Conservation (phyloP, 139 green algal genomes). For the Chlamydomonas sphaeroides region DNA sequence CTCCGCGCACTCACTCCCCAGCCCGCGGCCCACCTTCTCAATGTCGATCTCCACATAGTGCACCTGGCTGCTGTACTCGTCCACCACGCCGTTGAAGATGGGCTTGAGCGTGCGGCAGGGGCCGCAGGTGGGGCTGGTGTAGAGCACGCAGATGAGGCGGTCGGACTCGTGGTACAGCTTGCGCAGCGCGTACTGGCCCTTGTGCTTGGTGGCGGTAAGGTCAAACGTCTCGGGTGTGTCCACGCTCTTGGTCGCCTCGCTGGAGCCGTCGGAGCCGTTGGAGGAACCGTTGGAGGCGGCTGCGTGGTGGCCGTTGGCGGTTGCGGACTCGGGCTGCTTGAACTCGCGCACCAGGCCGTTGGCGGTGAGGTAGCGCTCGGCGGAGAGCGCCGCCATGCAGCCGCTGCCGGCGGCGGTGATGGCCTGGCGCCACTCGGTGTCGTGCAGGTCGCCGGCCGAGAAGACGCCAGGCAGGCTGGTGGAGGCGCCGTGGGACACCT, state of each 20-base stretch:
- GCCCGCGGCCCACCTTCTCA: background rate
- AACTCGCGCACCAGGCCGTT: slow-evolving; percentile 66
- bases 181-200: slow-evolving; percentile 93
- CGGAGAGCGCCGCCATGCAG: slow-evolving; percentile 93
- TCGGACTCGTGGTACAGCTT: slow-evolving; percentile 97
- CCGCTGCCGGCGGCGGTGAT: slow-evolving; percentile 96
- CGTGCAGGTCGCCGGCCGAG: slow-evolving; percentile 93
- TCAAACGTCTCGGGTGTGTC: slow-evolving; percentile 76
- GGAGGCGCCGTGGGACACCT: slow-evolving; percentile 71
- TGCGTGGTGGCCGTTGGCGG: background rate
- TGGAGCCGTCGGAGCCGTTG: background rate
- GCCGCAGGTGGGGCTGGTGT: slow-evolving; percentile 82
- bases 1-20: too few relatives aligned
- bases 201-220: slow-evolving; percentile 72
- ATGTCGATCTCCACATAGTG: slow-evolving; percentile 91
- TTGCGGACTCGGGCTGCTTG: slow-evolving; percentile 51
- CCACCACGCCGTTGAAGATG: slow-evolving; percentile 89
- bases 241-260: slow-evolving; percentile 6
- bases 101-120: slow-evolving; percentile 92
- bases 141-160: slow-evolving; percentile 89
- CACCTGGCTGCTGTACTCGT: slow-evolving; percentile 83
- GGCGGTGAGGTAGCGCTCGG: slow-evolving; percentile 92
- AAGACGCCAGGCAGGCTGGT: slow-evolving; percentile 92
- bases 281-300: background rate
- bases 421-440: slow-evolving; percentile 93